A percentile compares a stretch with the other conserved stretches of the same genome.
phyloP scores from a whole-genome alignment of 306 rosid species.

The Castanospermum australe region DNA sequence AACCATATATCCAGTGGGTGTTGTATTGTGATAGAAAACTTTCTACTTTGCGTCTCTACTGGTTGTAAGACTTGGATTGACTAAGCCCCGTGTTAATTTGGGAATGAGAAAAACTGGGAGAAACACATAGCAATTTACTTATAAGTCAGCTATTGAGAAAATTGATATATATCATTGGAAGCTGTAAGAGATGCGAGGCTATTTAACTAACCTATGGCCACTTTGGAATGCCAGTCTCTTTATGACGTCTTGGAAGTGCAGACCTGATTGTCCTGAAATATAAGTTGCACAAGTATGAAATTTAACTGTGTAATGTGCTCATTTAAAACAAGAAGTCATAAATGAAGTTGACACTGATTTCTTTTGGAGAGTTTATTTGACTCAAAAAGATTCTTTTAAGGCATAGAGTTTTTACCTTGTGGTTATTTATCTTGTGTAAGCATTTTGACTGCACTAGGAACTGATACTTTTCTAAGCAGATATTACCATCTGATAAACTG shows the following conservation, averaged over 20 bases:
- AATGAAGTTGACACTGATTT: neutral
- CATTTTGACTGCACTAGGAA: no score
- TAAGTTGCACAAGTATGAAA: neutral
- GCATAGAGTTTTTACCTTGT: neutral
- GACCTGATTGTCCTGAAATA: neutral
- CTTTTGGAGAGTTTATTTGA: neutral
- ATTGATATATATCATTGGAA: neutral
- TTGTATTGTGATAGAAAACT: constrained; percentile 8
- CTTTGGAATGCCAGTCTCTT: neutral
- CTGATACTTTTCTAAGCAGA: no score
- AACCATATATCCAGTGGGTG: constrained; percentile 19
- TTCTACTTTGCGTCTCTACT: neutral
- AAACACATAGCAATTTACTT: neutral
- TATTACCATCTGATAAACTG: no score
- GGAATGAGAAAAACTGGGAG: constrained; percentile 12
- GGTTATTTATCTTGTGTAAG: neutral
- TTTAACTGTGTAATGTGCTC: neutral
- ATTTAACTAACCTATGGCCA: neutral
- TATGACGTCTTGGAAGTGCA: neutral
- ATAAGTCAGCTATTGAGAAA: neutral
- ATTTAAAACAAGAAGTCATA: neutral
- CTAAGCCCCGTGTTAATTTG: constrained; percentile 18
- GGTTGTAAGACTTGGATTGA: constrained; percentile 16
- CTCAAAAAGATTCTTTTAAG: neutral
- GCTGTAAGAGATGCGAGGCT: neutral